These are phyloP conservation scores for Fraxinus anomala DNA, from an alignment of 257 asterid species.

Conservation along the genomic window DNA sequence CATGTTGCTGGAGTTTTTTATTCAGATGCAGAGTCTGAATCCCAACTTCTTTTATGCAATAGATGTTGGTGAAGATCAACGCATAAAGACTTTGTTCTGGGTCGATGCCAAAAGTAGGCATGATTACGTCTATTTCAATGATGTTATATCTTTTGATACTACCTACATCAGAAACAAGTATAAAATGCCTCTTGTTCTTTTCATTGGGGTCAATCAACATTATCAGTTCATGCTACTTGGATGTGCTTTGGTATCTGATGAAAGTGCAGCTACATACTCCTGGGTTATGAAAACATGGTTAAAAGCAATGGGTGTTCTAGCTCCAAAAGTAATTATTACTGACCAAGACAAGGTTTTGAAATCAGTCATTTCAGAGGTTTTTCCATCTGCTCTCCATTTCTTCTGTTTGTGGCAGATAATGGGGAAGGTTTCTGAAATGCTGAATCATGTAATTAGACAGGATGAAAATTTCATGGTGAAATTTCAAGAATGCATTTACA, in stretches of 20 bases:
- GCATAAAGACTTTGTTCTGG: conserved; percentile 77
- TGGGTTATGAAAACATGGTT: conserved; percentile 93
- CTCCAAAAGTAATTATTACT: conserved; percentile 74
- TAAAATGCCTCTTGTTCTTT: conserved; percentile 81
- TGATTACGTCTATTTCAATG: conserved; percentile 67
- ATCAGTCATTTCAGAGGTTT: conserved; percentile 56
- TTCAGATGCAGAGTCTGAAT: conserved; percentile 73
- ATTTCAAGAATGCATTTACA: conserved; percentile 70
- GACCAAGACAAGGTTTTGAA: conserved; percentile 72
- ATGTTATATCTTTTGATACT: conserved; percentile 87
- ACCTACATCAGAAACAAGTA: conserved; percentile 79
- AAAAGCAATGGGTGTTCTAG: conserved; percentile 81
- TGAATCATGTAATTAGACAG: conserved; percentile 70
- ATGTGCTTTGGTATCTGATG: conserved; percentile 90
- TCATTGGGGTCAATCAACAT: conserved; percentile 93
- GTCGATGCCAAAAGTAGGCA: conserved; percentile 91
- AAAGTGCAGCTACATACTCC: conserved; percentile 61
- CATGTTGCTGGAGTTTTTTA: conserved; percentile 65
- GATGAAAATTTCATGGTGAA: conserved; percentile 60
- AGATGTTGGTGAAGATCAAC: conserved; percentile 80
- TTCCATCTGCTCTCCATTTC: conserved; percentile 68
- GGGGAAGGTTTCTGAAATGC: conserved; percentile 69
- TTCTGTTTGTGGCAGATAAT: conserved; percentile 73
- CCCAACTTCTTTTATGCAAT: conserved; percentile 83
- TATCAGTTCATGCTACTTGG: conserved; percentile 92